Conservation (phyloP, 225 moss, liverwort and hornwort species). For the Rhytidiadelphus loreus region DNA sequence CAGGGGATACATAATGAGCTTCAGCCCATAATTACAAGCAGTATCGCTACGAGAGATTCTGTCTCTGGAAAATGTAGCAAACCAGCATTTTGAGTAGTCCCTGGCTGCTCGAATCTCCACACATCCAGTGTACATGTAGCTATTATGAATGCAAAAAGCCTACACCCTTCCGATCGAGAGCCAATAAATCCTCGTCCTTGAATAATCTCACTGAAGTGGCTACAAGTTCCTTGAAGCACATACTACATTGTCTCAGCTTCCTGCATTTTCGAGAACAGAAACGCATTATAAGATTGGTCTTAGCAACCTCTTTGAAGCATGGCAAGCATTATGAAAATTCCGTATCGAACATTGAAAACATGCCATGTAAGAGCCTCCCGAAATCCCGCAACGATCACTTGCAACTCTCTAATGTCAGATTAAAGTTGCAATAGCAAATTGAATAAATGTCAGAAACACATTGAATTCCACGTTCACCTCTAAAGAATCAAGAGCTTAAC, state of each 20-base stretch:
- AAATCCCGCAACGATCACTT: not conserved
- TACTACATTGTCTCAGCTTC: constrained; percentile 38
- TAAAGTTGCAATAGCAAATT: not conserved
- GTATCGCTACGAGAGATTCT: not conserved
- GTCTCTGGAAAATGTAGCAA: not conserved
- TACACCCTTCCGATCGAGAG: not conserved
- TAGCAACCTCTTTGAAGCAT: not conserved
- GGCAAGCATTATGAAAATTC: not conserved
- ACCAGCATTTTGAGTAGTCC: not conserved
- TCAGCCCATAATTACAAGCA: constrained; percentile 4
- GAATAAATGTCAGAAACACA: not conserved
- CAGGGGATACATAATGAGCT: not conserved
- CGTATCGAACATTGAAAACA: not conserved
- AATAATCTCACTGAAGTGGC: not conserved
- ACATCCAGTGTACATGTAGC: not conserved
- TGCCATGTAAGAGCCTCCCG: not conserved
- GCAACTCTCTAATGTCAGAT: not conserved
- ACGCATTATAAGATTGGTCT: not conserved
- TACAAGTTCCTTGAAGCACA: constrained; percentile 37
- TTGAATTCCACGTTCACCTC: not conserved
- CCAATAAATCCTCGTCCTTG: constrained; percentile 10
- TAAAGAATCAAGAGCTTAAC: not conserved
- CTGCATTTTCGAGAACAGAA: constrained; percentile 8
- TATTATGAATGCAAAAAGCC: not conserved
- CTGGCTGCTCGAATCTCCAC: not conserved